Evolutionary conservation across 2,329 filamentous ascomycete species (phyloP), one percentile per base, ranked within the genome.

Genomic region (Orbilia brochopaga): DNA sequence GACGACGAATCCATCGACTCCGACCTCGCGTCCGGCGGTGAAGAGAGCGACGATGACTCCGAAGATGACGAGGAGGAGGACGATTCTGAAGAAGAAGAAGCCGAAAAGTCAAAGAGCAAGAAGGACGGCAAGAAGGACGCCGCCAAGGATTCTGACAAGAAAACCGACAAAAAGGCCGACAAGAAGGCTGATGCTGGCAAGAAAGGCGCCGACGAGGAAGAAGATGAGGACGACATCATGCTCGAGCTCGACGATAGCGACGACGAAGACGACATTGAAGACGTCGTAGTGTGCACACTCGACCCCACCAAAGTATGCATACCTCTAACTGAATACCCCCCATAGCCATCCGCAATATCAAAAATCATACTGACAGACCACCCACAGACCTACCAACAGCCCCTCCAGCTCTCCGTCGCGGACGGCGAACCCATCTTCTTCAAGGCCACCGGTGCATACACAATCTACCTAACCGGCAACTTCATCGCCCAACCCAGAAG

Each of bases 271-370:
- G 84, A 86, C 69, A 85, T 85, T 5, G 85, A 86, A 80, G 90
- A 97, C 83, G 91, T 90, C 77, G 92, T 97, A 76, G 83, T 99
- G 77, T 99, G 94, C 86, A 99, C 94, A 74, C 87, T 99, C 61
- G 92, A 97, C 82, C 90, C 92, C 32, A 87, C 91, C 81, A 90
- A 89, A 83, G 94, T 97, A 88, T 80, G 85, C 46, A 5, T n/a
- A 35, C 66, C 27, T 52, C 55, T 51, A 30, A 23, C 48, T 32
- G 6, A n/a, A 27, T 17, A 27, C 13, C 51, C 6, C 51, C n/a
- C n/a, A n/a, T n/a, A n/a, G n/a, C n/a, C n/a, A n/a, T n/a, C n/a
- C n/a, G n/a, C n/a, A n/a, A n/a, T n/a, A n/a, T n/a, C n/a, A n/a
- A n/a, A n/a, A n/a, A n/a, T 21, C 58, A 8, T 24, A 54, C 51